These are phyloP conservation scores for Leucaena leucocephala DNA, from an alignment of 306 rosid genomes.

Conservation along the genomic window DNA sequence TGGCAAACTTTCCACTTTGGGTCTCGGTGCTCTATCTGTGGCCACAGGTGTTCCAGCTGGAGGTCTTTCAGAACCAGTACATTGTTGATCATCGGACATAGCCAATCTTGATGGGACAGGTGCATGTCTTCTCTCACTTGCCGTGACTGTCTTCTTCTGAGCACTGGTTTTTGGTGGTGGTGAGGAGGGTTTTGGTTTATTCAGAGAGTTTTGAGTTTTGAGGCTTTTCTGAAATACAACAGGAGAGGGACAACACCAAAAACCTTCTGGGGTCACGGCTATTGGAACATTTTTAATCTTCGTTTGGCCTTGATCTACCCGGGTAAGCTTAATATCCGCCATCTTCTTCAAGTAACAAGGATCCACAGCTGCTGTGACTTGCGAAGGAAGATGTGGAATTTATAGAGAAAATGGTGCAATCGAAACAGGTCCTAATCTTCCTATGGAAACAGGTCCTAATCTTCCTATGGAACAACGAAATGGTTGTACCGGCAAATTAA, in stretches of 20 bases:
- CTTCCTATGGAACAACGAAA: constrained; percentile 18
- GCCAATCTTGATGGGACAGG: constrained; percentile 58
- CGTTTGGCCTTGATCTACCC: constrained; percentile 74
- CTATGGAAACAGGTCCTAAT: constrained; percentile 24
- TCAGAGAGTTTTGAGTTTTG: constrained; percentile 69
- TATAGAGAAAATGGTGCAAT: constrained; percentile 31
- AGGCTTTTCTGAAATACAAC: constrained; percentile 85
- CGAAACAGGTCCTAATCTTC: constrained; percentile 32
- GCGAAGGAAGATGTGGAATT: constrained; percentile 43
- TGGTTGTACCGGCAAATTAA: constrained; percentile 11
- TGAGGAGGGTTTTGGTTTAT: constrained; percentile 76
- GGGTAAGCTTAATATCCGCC: constrained; percentile 68
- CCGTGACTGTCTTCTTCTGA: constrained; percentile 52
- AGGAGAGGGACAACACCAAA: constrained; percentile 97
- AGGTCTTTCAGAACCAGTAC: constrained; percentile 53
- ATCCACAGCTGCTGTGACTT: constrained; percentile 36
- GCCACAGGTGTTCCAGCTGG: constrained; percentile 49
- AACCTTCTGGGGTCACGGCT: constrained; percentile 93
- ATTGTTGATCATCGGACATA: constrained; percentile 59
- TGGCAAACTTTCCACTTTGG: constrained; percentile 68
- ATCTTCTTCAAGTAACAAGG: constrained; percentile 48
- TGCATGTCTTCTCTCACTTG: constrained; percentile 56
- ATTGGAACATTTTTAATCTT: constrained; percentile 88
- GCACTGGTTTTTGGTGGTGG: constrained; percentile 56
- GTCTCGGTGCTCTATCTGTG: constrained; percentile 62